Conservation (phyloP, 1,284 basidiomycete species). For the Sanghuangporus baumii region DNA sequence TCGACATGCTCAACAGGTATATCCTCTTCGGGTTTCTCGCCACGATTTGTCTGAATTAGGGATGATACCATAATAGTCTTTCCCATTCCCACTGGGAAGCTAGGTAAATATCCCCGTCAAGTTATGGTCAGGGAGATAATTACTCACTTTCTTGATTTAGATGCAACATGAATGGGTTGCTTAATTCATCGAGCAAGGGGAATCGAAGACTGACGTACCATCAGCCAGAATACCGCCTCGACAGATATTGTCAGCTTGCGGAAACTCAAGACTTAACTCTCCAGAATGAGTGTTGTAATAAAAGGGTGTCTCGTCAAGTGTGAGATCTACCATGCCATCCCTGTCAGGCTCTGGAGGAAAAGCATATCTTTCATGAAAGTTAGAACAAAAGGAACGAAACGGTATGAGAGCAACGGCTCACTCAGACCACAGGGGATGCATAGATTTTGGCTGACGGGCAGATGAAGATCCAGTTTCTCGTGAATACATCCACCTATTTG, state of each 20-base stretch:
- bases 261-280: constrained; percentile 87
- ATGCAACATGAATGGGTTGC: not conserved
- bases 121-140: not conserved
- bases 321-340: constrained; percentile 57
- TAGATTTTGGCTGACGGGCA: constrained; percentile 64
- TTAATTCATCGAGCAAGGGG: not conserved
- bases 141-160: constrained; percentile 24
- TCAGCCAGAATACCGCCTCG: constrained; percentile 86
- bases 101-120: not conserved
- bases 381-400: not conserved
- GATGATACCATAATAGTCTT: constrained; percentile 97
- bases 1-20: constrained; percentile 27
- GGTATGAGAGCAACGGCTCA: constrained; percentile 36
- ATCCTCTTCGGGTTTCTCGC: constrained; percentile 32
- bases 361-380: constrained; percentile 43
- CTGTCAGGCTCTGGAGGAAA: constrained; percentile 55
- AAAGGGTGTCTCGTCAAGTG: constrained; percentile 64
- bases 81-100: constrained; percentile 78
- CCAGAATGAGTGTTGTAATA: constrained; percentile 94
- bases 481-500: constrained; percentile 83
- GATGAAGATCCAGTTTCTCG: constrained; percentile 73
- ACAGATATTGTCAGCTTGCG: constrained; percentile 73
- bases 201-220: constrained; percentile 30
- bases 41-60: constrained; percentile 78
- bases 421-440: constrained; percentile 97